Base-by-base conservation (phyloP, 192 early-diverging fungal species). In the Coemansia sp. region DNA sequence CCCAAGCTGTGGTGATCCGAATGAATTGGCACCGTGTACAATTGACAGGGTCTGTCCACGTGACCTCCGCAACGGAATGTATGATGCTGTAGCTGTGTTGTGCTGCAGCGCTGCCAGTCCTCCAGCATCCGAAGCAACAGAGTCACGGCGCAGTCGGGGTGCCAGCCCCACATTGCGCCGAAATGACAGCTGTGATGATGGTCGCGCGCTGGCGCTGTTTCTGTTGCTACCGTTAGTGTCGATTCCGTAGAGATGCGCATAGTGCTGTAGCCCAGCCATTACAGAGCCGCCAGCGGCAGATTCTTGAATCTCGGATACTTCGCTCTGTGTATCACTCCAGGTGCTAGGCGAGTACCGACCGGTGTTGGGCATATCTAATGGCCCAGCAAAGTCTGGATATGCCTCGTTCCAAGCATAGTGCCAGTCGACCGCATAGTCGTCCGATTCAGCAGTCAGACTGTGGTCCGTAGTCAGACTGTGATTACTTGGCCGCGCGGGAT, bases 391-490 rank as follows among this genome's bases (percentile, higher is more conserved):
- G 48, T 86, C 85, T 12, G 85, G 73, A 15, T 86, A 83, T 1
- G 85, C 86, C 68, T 93, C 89, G 21, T 82, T 79, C 68, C 84
- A 86, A 2, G 90, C 90, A 73, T 83, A 90, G 34, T 86, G 87
- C 89, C 90, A 93, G 64, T 92, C 91, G 6, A 85, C 84, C 6
- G 56, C 25, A 74, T 77, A 57, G 63, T 81, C 24, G 74, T 52
- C 58, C 71, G 63, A 31, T 18, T 50, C 58, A 2, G 14, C 46
- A 15, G 12, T 49, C 52, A 54, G 10, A 15, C 52, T 54, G 11
- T 25, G 15, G 12, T 31, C 52, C 31, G 14, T 51, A 8, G 5
- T 49, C 52, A 54, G 10, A 15, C 52, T 54, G 21, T 25, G 15
- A 7, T 31, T 26, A 26, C 52, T 54, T 15, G 28, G 14, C 14